phyloP scores from a whole-genome alignment of 495 filamentous ascomycete genomes.

The Penicillium soppii region DNA sequence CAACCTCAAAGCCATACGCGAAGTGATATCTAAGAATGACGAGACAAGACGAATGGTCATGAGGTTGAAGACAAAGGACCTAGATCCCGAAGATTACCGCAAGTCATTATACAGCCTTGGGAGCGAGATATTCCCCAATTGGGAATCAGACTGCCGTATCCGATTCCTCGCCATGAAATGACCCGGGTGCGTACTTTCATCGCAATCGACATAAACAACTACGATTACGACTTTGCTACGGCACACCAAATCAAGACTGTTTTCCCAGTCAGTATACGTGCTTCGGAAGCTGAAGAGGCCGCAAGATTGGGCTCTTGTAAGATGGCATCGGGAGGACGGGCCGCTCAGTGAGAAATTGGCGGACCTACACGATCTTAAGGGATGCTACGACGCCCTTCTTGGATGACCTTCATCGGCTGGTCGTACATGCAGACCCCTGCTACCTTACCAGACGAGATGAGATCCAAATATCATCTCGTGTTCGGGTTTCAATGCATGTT shows the following conservation, averaged over 20 bases:
- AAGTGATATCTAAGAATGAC: neutral
- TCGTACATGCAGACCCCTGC: neutral
- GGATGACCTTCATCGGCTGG: neutral
- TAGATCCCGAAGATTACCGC: neutral
- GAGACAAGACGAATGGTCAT: neutral
- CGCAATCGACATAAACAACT: conserved; percentile 11
- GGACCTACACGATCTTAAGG: neutral
- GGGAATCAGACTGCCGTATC: conserved; percentile 6
- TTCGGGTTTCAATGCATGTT: no score
- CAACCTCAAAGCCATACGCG: no score
- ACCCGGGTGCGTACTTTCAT: conserved; percentile 8
- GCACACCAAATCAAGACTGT: conserved; percentile 13
- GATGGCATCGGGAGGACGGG: conserved; percentile 4
- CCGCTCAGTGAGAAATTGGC: neutral
- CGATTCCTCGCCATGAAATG: conserved; percentile 8
- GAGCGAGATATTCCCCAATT: conserved; percentile 7
- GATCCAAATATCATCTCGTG: no score
- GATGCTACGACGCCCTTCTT: neutral
- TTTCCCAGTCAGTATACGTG: conserved; percentile 10
- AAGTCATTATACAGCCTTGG: neutral
- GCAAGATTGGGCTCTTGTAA: conserved; percentile 4
- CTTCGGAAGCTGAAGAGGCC: conserved; percentile 1
- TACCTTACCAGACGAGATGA: no score
- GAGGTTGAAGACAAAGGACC: neutral
- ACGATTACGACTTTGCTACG: conserved; percentile 10